These are phyloP conservation scores for Neoboletus magnificus DNA, from an alignment of 768 basidiomycete genomes.

Conservation along the genomic window DNA sequence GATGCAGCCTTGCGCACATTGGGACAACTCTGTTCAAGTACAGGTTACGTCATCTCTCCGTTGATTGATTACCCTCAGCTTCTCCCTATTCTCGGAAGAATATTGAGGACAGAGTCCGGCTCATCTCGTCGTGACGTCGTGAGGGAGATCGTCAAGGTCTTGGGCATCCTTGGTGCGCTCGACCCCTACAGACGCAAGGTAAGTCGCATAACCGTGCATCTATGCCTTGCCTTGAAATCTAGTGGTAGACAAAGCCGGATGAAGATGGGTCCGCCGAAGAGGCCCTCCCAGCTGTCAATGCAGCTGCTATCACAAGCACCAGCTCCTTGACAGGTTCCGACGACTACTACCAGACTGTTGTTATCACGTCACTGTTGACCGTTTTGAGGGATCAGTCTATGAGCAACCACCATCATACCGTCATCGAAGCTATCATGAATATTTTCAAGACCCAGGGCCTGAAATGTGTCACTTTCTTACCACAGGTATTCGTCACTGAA, in stretches of 20 bases:
- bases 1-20: constrained; percentile 93
- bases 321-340: constrained; percentile 67
- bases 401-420: constrained; percentile 83
- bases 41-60: constrained; percentile 91
- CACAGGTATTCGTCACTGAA: constrained; percentile 57
- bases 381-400: constrained; percentile 89
- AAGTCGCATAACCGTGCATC: constrained; percentile 11
- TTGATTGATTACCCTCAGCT: constrained; percentile 90
- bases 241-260: constrained; percentile 50
- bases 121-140: constrained; percentile 85
- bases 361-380: constrained; percentile 81
- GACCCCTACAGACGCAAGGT: constrained; percentile 97
- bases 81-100: constrained; percentile 77
- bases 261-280: constrained; percentile 64
- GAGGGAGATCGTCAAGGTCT: constrained; percentile 89
- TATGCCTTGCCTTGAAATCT: constrained; percentile 5
- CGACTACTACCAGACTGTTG: constrained; percentile 96
- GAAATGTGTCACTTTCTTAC: constrained; percentile 92
- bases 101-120: constrained; percentile 77
- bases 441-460: constrained; percentile 98
- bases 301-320: constrained; percentile 65
- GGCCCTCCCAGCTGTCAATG: constrained; percentile 56
- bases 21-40: constrained; percentile 93
- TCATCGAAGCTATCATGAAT: constrained; percentile 97
- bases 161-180: constrained; percentile 93